These are phyloP conservation scores for Daldinia loculata DNA, from an alignment of 495 filamentous ascomycete species.

Conservation along the genomic window DNA sequence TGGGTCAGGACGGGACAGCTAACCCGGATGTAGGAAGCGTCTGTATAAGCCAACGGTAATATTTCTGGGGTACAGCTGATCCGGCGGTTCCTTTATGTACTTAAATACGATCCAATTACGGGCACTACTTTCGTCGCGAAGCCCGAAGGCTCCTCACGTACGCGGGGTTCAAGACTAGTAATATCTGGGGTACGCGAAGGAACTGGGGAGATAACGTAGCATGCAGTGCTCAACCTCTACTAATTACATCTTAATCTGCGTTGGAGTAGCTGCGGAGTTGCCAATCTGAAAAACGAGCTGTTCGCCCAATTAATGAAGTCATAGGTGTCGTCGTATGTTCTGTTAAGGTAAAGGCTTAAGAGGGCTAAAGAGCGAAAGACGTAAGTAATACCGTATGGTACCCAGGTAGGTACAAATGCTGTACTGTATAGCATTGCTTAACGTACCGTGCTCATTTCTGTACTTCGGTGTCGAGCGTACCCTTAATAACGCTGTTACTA, in stretches of 20 bases:
- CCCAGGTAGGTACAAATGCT: no score
- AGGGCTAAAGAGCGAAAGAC: no score
- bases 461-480: not conserved
- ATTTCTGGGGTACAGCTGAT: not conserved
- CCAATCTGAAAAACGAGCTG: not conserved
- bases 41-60: no score
- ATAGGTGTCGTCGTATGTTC: not conserved
- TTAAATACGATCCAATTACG: not conserved
- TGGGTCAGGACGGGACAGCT: not conserved
- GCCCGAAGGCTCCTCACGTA: not conserved
- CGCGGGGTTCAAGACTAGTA: not conserved
- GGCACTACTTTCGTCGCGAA: not conserved
- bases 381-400: no score
- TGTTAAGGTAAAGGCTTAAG: no score
- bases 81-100: not conserved
- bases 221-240: no score
- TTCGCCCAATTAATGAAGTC: not conserved
- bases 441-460: not conserved
- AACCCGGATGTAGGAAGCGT: no score
- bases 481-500: constrained; percentile 3
- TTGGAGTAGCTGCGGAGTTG: not conserved
- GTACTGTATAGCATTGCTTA: not conserved
- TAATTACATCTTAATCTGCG: no score
- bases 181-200: not conserved
- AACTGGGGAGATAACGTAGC: not conserved